Evolutionary conservation across 345 rosid genomes (phyloP).

Genomic region (Syzygium oleosum): DNA sequence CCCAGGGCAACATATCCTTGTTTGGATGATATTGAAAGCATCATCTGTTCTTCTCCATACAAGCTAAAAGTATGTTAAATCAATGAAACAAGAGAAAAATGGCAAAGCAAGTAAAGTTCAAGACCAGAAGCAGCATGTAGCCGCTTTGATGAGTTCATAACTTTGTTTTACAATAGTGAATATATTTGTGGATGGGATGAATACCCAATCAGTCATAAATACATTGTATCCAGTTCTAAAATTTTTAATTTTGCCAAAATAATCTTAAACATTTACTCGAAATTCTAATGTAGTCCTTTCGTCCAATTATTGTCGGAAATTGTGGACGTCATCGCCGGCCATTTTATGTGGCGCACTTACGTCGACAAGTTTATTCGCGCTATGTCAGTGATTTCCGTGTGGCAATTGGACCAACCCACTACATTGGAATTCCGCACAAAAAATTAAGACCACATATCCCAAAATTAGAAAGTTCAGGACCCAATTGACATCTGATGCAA

Average conservation of each 20-base stretch:
- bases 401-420: fast-evolving
- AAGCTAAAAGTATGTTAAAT: background rate
- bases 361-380: fast-evolving
- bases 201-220: background rate
- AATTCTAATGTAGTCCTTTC: background rate
- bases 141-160: background rate
- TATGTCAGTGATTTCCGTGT: fast-evolving
- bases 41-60: background rate
- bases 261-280: background rate
- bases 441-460: fast-evolving
- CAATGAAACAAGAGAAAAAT: background rate
- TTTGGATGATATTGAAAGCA: background rate
- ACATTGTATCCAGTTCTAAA: background rate
- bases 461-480: background rate
- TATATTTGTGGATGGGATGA: background rate
- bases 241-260: background rate
- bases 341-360: no score
- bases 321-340: background rate
- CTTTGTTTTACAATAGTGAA: background rate
- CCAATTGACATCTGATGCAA: background rate
- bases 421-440: background rate
- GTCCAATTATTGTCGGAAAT: fast-evolving
- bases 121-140: background rate
- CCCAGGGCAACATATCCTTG: background rate
- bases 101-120: background rate